Evolutionary conservation across 139 green algal genomes (phyloP), one percentile per base, ranked within the genome.

Genomic region (Ettlia oleoabundans): DNA sequence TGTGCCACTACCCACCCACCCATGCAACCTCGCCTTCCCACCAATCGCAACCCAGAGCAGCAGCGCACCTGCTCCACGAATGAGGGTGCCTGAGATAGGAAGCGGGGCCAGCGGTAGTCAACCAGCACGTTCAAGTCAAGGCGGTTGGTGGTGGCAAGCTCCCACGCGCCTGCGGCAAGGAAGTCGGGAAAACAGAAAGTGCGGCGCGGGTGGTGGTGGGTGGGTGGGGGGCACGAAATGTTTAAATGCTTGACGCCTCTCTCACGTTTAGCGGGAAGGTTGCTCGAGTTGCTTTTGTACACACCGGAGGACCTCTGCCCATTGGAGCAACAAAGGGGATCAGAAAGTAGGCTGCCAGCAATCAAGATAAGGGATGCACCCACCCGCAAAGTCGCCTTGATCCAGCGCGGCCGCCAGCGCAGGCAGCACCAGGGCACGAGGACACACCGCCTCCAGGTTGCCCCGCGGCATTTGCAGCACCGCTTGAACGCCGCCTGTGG

Each of bases 111-210:
- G 6, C 51, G 38, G 76, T 92, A 96, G 86, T 98, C 96, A 22
- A 96, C 93, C n/a, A 99, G 52, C 42, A 98, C 55, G 84, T 98
- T 98, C 1, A 97, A 85, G 84, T 99, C 96, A 43, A 99, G 84
- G 15, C 94, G 84, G 81, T 96, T 89, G 1, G 58, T 64, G 0
- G 80, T 84, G 13, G 92, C 90, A 55, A 95, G 76, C 69, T 82
- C 47, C 91, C 90, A 97, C 1, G 94, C 94, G 0, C 52, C 88
- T 6, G 33, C 79, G 15, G 47, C 42, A 3, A 40, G 40, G 19
- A 22, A 21, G 15, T 32, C 0, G 21, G 30, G 19, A 42, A 63
- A 0, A 30, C 22, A 64, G 30, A 32, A 6, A 26, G 7, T 58
- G 47, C 47, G 47, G 47, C 13, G 10, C 47, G 15, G 47, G 47